Percentiles rank a stretch among this genome's conserved stretches.
These are phyloP conservation scores for Lactarius deliciosus DNA, from an alignment of 768 basidiomycete genomes.

Conservation along the genomic window DNA sequence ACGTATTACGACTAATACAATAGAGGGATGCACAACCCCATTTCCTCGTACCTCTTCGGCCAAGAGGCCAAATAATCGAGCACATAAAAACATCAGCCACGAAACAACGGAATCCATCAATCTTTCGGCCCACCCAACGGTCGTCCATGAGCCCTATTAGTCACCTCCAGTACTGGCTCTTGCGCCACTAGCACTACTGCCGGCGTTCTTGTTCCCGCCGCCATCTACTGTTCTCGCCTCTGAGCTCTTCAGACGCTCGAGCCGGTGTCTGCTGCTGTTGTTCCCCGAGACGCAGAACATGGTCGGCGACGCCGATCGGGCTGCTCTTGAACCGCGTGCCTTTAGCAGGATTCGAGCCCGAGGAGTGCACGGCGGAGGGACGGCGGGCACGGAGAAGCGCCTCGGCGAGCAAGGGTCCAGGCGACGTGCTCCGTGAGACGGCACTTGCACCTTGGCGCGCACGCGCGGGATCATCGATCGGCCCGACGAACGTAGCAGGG, in stretches of 20 bases:
- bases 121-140: not conserved
- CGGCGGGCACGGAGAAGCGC: constrained; percentile 67
- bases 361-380: constrained; percentile 31
- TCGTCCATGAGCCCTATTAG: not conserved
- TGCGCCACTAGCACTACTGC: not conserved
- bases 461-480: constrained; percentile 14
- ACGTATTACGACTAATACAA: not conserved
- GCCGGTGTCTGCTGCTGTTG: constrained; percentile 27
- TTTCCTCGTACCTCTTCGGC: not conserved
- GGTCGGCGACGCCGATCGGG: constrained; percentile 57
- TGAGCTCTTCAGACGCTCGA: not conserved
- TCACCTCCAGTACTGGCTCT: not conserved
- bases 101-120: not conserved
- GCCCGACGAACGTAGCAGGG: not conserved
- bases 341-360: constrained; percentile 38
- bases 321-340: constrained; percentile 74
- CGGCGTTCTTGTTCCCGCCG: not conserved
- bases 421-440: constrained; percentile 43
- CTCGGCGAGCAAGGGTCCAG: constrained; percentile 65
- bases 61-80: not conserved
- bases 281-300: constrained; percentile 37
- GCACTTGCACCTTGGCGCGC: constrained; percentile 14
- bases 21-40: not conserved
- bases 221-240: not conserved
- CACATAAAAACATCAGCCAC: not conserved